Base-by-base conservation (phyloP, 148 eudicot genomes). In the Simmondsia chinensis region DNA sequence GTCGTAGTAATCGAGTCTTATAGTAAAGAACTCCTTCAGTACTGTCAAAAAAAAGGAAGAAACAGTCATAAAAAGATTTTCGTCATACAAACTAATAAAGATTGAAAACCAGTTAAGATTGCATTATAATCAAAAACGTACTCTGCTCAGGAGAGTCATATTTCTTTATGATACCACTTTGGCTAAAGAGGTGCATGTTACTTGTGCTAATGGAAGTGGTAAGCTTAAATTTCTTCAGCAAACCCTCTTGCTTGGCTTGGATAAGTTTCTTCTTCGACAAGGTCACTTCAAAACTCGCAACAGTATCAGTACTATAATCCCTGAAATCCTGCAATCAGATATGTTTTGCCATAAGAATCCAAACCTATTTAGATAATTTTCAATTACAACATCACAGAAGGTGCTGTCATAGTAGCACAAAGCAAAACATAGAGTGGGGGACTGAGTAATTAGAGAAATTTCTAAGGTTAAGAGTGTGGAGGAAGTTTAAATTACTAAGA, bases 121-220 rank as follows among this genome's bases (percentile, higher is more conserved):
- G 12, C 4, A 6, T 19, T 20, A 22, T 39, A 10, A 19, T 7
- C 29, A 41, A 32, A 16, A 39, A 11, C 86, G 14, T 82, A 91
- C 99, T 82, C 45, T 85, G 77, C 60, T 76, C 99, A 46, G 95
- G 83, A 33, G 66, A 50, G 30, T 80, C 86, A 61, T 85, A 91
- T 71, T 77, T 82, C 73, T 77, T 80, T 11, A 91, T 86, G 51
- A 72, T 66, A 50, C 94, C 94, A 13, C 74, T 70, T 9, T 74
- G 35, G 27, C 82, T 89, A 57, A 91, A 91, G 9, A 91, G 77
- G 60, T 91, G 99, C 99, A 91, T 91, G 72, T 91, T 91, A 45
- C 76, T 82, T 4, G 93, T 91, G 77, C 76, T 74, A 51, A 91
- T 70, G 15, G 81, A 50, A 36, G 69, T 74, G 4, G 86, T 79